Percentiles rank a stretch among this genome's conserved stretches.
Evolutionary conservation across 2,329 filamentous ascomycete species (phyloP).

Genomic region (Lecanicillium sp.): DNA sequence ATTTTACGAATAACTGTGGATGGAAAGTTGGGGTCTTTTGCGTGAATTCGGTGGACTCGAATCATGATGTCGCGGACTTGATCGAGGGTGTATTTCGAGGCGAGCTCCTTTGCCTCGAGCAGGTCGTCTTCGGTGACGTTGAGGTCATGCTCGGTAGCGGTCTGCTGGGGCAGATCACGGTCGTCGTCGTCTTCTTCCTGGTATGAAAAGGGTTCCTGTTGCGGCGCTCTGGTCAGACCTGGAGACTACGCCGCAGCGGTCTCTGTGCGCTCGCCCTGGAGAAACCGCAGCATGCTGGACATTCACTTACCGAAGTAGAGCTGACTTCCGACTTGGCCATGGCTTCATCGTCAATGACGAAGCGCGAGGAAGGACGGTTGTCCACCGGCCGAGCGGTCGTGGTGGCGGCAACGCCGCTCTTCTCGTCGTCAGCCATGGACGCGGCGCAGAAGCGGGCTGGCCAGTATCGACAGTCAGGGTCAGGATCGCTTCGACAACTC

Average conservation of each 20-base stretch:
- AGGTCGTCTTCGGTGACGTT: slow-evolving; percentile 39
- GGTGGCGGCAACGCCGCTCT: background rate
- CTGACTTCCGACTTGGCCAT: slow-evolving; percentile 6
- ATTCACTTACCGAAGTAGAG: slow-evolving; percentile 5
- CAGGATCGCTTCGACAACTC: background rate
- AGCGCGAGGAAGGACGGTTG: background rate
- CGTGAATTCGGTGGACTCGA: slow-evolving; percentile 30
- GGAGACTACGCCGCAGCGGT: no score
- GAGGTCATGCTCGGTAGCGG: slow-evolving; percentile 27
- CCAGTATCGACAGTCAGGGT: background rate
- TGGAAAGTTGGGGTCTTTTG: slow-evolving; percentile 35
- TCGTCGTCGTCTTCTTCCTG: slow-evolving; percentile 28
- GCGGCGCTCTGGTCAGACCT: background rate
- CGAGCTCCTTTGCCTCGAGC: slow-evolving; percentile 35
- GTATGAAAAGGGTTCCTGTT: slow-evolving; percentile 28
- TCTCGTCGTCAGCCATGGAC: slow-evolving; percentile 4
- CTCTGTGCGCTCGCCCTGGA: no score
- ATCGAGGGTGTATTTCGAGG: slow-evolving; percentile 32
- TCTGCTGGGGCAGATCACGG: slow-evolving; percentile 15
- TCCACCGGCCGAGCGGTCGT: background rate
- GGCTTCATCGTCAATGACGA: slow-evolving; percentile 3
- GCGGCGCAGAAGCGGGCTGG: background rate
- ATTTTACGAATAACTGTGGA: slow-evolving; percentile 30
- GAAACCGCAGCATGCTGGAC: background rate
- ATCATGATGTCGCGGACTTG: slow-evolving; percentile 34